These are phyloP conservation scores for Nakaseomyces nivariensis DNA, from an alignment of 1,139 yeast species.

Conservation along the genomic window DNA sequence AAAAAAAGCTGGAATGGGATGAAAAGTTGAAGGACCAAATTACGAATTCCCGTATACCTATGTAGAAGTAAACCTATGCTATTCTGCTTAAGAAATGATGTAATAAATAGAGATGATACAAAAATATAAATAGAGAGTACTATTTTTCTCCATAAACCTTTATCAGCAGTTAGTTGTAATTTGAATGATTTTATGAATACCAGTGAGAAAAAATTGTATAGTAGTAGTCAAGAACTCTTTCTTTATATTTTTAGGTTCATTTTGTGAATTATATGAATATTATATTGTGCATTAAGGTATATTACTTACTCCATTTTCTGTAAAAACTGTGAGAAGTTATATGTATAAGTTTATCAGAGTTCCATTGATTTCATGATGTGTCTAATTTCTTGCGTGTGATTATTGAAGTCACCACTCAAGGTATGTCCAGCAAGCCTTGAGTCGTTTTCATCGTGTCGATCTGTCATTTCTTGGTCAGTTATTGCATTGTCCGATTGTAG, in stretches of 20 bases:
- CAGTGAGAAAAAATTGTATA: no score
- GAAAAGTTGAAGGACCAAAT: constrained; percentile 63
- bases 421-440: constrained; percentile 1
- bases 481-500: neutral
- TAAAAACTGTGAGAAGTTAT: no score
- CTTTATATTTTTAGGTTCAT: neutral
- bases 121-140: neutral
- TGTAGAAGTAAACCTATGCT: constrained; percentile 6
- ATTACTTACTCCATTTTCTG: no score
- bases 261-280: neutral
- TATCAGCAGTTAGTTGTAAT: no score
- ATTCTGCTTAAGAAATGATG: no score
- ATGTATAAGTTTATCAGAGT: neutral
- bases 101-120: neutral
- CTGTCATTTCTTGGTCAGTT: neutral
- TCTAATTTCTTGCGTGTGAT: constrained; percentile 1
- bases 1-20: constrained; percentile 54
- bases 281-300: no score
- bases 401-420: neutral
- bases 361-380: neutral
- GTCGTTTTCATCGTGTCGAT: neutral
- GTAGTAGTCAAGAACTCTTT: neutral
- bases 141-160: no score
- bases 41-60: constrained; percentile 37
- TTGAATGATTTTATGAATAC: no score